phyloP scores from a whole-genome alignment of 192 early-diverging fungal species.

The Linnemannia schmuckeri region DNA sequence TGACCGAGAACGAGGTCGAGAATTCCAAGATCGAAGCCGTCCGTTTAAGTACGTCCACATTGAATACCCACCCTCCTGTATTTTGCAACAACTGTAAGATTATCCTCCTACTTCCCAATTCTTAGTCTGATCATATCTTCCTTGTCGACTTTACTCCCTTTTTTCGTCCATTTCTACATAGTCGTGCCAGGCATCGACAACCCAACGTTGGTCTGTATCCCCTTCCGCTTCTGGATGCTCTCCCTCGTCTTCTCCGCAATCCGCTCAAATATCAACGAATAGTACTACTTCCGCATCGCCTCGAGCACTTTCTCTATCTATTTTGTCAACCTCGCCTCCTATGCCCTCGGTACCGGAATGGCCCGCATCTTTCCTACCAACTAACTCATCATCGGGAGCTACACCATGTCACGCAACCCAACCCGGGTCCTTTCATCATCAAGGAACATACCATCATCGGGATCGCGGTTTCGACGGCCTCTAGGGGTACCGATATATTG shows the following conservation, averaged over 20 bases:
- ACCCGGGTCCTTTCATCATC: constrained; percentile 71
- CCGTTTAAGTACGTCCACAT: constrained; percentile 23
- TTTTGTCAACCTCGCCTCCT: constrained; percentile 10
- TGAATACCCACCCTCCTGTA: background rate
- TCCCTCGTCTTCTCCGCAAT: constrained; percentile 55
- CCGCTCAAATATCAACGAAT: constrained; percentile 45
- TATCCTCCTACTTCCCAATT: too few species aligned
- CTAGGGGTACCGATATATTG: constrained; percentile 48
- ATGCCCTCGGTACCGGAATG: constrained; percentile 39
- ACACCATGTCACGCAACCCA: constrained; percentile 23
- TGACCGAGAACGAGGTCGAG: constrained; percentile 1
- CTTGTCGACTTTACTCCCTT: too few species aligned
- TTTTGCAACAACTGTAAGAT: too few species aligned
- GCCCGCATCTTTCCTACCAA: constrained; percentile 16
- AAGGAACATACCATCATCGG: constrained; percentile 77
- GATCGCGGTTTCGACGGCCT: constrained; percentile 63
- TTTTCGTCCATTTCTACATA: background rate
- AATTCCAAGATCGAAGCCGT: constrained; percentile 50
- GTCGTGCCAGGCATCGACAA: constrained; percentile 45
- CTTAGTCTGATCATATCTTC: too few species aligned
- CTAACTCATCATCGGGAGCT: background rate
- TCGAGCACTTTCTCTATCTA: constrained; percentile 24
- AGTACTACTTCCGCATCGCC: constrained; percentile 56
- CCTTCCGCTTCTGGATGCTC: constrained; percentile 28
- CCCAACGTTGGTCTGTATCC: constrained; percentile 57